Evolutionary conservation across 2,329 filamentous ascomycete genomes (phyloP), one percentile per base, ranked within the genome.

Genomic region (Hymenoscyphus scutula): DNA sequence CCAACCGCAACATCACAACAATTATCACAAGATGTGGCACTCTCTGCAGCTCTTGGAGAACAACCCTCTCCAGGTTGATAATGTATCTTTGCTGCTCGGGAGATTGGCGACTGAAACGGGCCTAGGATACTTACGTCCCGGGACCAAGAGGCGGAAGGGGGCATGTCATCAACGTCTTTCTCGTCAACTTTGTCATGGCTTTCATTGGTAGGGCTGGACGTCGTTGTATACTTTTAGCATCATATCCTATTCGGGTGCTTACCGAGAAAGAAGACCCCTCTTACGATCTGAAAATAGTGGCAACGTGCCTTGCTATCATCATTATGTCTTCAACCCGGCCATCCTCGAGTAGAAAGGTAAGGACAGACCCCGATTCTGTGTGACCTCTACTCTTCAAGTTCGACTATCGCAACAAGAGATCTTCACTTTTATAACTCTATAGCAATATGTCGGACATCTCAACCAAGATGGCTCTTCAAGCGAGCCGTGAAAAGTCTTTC

Each of bases 261-360:
- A 58, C 55, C 51, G 41, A 32, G 55, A 58, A 32, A 38, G 25
- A 34, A 19, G 54, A 53, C 37, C 55, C 59, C 51, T 30, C 27
- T 60, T 30, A 38, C 30, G 27, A 32, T 62, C 60, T 62, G 55
- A 29, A 62, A 62, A 62, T 62, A 62, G 60, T 48, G 41, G 45
- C 30, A 58, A 53, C 38, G 30, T 37, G 41, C 38, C 48, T 32
- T 32, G 30, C 30, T 45, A 54, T 54, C 27, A 54, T 53, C 19
- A 25, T 29, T 17, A 58, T 25, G 17, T 41, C 55, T 54, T 53
- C 34, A 32, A 10, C 30, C 45, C 30, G 41, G 27, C 11, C n/a
- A 23, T 30, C 15, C 27, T 41, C 32, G 19, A 58, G 30, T 62
- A 62, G 59, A 62, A 62, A 62, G 60, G 32, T 13, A 23, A 23